These are phyloP conservation scores for Sporisorium iseilematis-ciliati DNA, from an alignment of 1,284 basidiomycete species.

Conservation along the genomic window DNA sequence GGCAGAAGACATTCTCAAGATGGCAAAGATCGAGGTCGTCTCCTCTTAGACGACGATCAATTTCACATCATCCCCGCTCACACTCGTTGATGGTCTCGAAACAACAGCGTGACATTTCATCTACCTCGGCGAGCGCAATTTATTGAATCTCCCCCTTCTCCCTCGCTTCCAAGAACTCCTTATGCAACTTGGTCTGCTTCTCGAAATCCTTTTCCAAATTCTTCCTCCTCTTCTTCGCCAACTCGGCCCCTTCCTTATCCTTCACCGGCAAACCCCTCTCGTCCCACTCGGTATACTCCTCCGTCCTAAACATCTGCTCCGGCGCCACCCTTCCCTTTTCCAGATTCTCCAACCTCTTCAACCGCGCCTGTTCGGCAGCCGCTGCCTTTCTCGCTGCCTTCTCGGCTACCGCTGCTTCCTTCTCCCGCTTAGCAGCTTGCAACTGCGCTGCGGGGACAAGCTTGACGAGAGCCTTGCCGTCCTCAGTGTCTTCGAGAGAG, in stretches of 20 bases:
- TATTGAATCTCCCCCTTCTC: slow-evolving; percentile 60
- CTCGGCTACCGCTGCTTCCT: slow-evolving; percentile 80
- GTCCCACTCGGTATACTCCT: slow-evolving; percentile 80
- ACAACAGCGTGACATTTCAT: neutral
- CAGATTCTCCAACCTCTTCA: slow-evolving; percentile 81
- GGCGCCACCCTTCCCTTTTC: slow-evolving; percentile 86
- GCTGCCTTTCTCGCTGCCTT: slow-evolving; percentile 86
- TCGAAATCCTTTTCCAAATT: slow-evolving; percentile 83
- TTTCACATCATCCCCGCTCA: too few relatives aligned
- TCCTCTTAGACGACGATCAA: slow-evolving; percentile 4
- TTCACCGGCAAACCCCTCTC: slow-evolving; percentile 84
- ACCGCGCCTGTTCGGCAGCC: slow-evolving; percentile 78
- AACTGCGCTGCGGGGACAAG: slow-evolving; percentile 86
- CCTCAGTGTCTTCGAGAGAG: slow-evolving; percentile 90
- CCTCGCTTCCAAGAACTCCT: slow-evolving; percentile 61
- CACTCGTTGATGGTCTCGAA: neutral
- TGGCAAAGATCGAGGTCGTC: slow-evolving; percentile 31
- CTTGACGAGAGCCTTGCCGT: slow-evolving; percentile 87
- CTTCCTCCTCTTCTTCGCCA: slow-evolving; percentile 86
- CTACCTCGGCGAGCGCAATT: neutral
- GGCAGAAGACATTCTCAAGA: slow-evolving; percentile 23
- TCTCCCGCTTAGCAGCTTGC: slow-evolving; percentile 87
- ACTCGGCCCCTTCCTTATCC: slow-evolving; percentile 84
- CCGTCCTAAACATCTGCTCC: slow-evolving; percentile 80
- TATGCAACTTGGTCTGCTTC: slow-evolving; percentile 73